Base-by-base conservation (phyloP, 2,329 filamentous ascomycete genomes). In the Waltergamsia citrina region DNA sequence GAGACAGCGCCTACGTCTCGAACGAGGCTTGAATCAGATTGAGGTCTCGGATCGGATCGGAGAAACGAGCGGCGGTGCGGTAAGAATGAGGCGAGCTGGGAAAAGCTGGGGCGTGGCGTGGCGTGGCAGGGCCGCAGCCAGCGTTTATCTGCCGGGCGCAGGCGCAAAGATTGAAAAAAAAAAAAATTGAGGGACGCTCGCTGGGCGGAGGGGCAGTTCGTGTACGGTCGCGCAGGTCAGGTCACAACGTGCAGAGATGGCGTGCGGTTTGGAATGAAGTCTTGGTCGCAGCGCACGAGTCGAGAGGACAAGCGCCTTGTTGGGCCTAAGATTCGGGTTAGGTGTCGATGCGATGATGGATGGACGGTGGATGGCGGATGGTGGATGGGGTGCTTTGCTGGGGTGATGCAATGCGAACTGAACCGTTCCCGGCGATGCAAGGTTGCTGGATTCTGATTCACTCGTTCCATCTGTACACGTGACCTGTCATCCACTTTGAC, bases 321-420 rank as follows among this genome's bases (percentile, higher is more conserved):
- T 30, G n/a, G 17, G 16, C 16, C 17, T 18, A n/a, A 14, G 17
- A 20, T 12, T 10, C 7, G 18, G 29, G 29, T 18, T 33, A 15
- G 31, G 20, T 25, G 20, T 33, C 31, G 29, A 21, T 22, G 17
- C 29, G 29, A 31, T 31, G 17, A 21, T 8, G 8, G 26, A 15
- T 15, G 26, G 26, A 15, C 8, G 26, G 14, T 9, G 26, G 26
- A 15, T 15, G 26, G 26, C 23, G n/a, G n/a, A n/a, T n/a, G n/a
- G n/a, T n/a, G n/a, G n/a, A n/a, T n/a, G 25, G 25, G n/a, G 25
- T n/a, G 6, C 12, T n/a, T 15, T 25, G 22, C 15, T 16, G 35
- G 24, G 12, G 33, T 21, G 33, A 35, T 29, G 18, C 33, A 25
- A 35, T 35, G 33, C 24, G 33, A 35, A 19, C 15, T 18, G 25